Percentiles rank a stretch among this genome's conserved stretches.
Conservation (phyloP, 2,329 filamentous ascomycete genomes). For the Phyllosticta ampelicida region DNA sequence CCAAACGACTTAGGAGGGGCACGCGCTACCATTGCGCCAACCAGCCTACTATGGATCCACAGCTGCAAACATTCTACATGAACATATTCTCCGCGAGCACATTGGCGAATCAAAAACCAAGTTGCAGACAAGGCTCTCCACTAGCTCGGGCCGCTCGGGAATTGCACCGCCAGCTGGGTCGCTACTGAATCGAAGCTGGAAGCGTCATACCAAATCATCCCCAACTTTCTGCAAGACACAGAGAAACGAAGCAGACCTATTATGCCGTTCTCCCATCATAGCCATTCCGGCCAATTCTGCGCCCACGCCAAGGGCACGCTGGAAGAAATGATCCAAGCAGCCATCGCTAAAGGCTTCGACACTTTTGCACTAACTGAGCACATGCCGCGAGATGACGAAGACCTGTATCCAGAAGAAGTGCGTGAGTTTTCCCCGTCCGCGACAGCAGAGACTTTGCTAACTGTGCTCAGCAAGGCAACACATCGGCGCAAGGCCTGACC, state of each 20-base stretch:
- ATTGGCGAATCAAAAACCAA: not conserved
- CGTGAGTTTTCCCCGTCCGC: slow-evolving; percentile 5
- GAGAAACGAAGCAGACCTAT: not conserved
- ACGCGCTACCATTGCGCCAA: slow-evolving; percentile 12
- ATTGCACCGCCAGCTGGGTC: slow-evolving; percentile 6
- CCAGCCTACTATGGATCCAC: not conserved
- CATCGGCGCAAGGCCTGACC: slow-evolving; percentile 18
- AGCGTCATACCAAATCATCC: accelerated
- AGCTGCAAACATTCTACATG: no score
- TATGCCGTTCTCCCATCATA: slow-evolving; percentile 98
- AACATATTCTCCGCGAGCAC: no score
- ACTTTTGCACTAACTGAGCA: slow-evolving; percentile 88
- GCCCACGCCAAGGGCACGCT: slow-evolving; percentile 77
- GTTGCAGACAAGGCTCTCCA: not conserved
- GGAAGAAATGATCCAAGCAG: slow-evolving; percentile 70
- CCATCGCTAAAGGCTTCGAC: slow-evolving; percentile 67
- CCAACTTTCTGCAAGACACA: not conserved
- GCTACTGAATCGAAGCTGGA: slow-evolving; percentile 5
- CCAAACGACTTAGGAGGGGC: slow-evolving; percentile 1
- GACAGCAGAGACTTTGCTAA: not conserved
- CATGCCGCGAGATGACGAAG: slow-evolving; percentile 70
- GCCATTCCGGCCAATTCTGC: slow-evolving; percentile 96
- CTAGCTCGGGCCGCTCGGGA: not conserved
- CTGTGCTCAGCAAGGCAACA: not conserved
- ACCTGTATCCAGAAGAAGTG: slow-evolving; percentile 90